A percentile compares a stretch with the other conserved stretches of the same genome.
These are phyloP conservation scores for Pseudohyphozyma bogoriensis DNA, from an alignment of 768 basidiomycete genomes.

Conservation along the genomic window DNA sequence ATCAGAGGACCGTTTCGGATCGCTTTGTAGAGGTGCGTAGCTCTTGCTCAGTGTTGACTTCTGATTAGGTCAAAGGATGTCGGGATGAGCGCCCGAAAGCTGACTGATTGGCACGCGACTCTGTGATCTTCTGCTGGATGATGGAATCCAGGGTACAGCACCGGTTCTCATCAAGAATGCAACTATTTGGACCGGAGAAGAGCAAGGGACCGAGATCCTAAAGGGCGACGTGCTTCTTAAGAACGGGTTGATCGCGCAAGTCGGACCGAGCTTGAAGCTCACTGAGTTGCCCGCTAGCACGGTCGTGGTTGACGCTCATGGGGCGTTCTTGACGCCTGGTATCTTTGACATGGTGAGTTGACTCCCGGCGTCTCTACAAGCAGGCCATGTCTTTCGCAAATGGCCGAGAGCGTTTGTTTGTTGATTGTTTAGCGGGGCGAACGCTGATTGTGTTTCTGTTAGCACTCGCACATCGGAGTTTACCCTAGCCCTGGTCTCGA, in stretches of 20 bases:
- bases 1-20: neutral
- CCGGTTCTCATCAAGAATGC: slow-evolving; percentile 56
- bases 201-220: slow-evolving; percentile 50
- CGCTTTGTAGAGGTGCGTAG: neutral
- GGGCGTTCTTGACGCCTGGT: slow-evolving; percentile 60
- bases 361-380: neutral
- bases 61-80: neutral
- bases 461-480: slow-evolving; percentile 72
- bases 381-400: neutral
- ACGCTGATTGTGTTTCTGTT: too few species aligned
- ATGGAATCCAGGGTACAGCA: slow-evolving; percentile 45
- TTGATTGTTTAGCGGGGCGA: too few species aligned
- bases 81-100: neutral
- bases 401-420: too few species aligned
- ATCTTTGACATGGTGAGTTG: slow-evolving; percentile 25
- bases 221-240: slow-evolving; percentile 53
- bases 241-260: slow-evolving; percentile 52
- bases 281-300: slow-evolving; percentile 59
- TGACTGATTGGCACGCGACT: neutral
- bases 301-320: slow-evolving; percentile 46
- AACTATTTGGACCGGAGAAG: slow-evolving; percentile 64
- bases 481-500: slow-evolving; percentile 50
- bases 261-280: slow-evolving; percentile 44
- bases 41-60: neutral
- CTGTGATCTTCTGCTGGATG: too few species aligned